phyloP scores from a whole-genome alignment of 2,329 filamentous ascomycete species.

The Colletotrichum sojae region DNA sequence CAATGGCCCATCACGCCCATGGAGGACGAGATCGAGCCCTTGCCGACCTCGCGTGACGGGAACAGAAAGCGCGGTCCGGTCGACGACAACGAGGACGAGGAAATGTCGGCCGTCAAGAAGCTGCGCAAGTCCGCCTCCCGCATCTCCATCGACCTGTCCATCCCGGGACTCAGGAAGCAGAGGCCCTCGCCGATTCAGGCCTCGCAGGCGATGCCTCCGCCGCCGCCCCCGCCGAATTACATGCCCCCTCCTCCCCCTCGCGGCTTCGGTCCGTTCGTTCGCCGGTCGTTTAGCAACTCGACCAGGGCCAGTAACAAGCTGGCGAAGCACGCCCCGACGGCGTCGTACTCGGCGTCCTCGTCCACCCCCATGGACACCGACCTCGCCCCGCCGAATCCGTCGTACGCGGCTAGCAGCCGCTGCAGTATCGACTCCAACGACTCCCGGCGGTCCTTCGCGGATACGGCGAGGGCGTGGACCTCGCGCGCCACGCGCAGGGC shows the following conservation, averaged over 20 bases:
- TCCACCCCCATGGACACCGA: constrained; percentile 26
- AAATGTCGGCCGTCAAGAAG: constrained; percentile 59
- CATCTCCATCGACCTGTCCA: constrained; percentile 56
- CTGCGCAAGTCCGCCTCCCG: constrained; percentile 66
- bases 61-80: constrained; percentile 64
- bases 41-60: constrained; percentile 56
- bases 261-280: constrained; percentile 22
- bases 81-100: constrained; percentile 51
- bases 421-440: constrained; percentile 41
- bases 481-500: constrained; percentile 34
- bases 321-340: constrained; percentile 44
- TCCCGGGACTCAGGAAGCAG: constrained; percentile 51
- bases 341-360: constrained; percentile 21
- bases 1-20: constrained; percentile 44
- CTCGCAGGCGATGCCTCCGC: constrained; percentile 48
- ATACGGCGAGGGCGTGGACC: constrained; percentile 31
- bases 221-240: constrained; percentile 38
- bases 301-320: constrained; percentile 45
- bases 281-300: constrained; percentile 38
- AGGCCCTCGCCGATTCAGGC: constrained; percentile 42
- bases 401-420: constrained; percentile 31
- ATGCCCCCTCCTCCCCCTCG: constrained; percentile 32
- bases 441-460: constrained; percentile 33
- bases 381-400: constrained; percentile 21
- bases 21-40: constrained; percentile 32